These are phyloP conservation scores for Neolentinus lepideus DNA, from an alignment of 1,284 basidiomycete species.

Conservation along the genomic window DNA sequence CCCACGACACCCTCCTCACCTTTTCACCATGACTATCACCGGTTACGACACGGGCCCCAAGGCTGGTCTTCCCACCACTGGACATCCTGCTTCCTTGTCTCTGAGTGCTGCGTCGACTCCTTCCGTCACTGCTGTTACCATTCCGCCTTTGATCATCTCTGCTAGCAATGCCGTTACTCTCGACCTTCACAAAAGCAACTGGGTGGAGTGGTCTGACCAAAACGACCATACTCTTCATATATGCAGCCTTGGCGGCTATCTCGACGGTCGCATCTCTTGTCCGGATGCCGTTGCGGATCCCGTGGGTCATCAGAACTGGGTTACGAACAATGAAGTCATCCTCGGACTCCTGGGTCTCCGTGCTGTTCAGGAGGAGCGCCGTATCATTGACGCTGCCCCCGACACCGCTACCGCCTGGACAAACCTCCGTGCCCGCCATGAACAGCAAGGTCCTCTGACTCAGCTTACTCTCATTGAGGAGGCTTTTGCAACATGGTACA, in stretches of 20 bases:
- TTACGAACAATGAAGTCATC: not conserved
- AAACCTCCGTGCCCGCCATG: conserved; percentile 5
- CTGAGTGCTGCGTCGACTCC: no score
- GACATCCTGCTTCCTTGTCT: not conserved
- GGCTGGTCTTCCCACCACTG: not conserved
- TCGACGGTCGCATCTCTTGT: not conserved
- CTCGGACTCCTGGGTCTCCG: not conserved
- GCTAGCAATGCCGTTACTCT: not conserved
- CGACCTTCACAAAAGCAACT: not conserved
- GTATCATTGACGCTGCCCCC: not conserved
- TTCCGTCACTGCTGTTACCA: not conserved
- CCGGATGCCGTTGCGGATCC: not conserved
- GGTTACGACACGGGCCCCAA: not conserved
- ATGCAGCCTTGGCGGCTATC: not conserved
- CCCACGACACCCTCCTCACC: not conserved
- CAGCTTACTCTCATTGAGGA: conserved; percentile 10
- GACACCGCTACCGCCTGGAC: conserved; percentile 1
- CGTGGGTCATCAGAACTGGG: not conserved
- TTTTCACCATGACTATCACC: not conserved
- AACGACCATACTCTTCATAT: not conserved
- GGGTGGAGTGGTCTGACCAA: not conserved
- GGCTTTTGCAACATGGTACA: conserved; percentile 4
- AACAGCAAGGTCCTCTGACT: conserved; percentile 8
- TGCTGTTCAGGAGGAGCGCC: not conserved
- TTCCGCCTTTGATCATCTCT: not conserved